phyloP scores from a whole-genome alignment of 73 alveolate genomes.

The Effrenium voratum region DNA sequence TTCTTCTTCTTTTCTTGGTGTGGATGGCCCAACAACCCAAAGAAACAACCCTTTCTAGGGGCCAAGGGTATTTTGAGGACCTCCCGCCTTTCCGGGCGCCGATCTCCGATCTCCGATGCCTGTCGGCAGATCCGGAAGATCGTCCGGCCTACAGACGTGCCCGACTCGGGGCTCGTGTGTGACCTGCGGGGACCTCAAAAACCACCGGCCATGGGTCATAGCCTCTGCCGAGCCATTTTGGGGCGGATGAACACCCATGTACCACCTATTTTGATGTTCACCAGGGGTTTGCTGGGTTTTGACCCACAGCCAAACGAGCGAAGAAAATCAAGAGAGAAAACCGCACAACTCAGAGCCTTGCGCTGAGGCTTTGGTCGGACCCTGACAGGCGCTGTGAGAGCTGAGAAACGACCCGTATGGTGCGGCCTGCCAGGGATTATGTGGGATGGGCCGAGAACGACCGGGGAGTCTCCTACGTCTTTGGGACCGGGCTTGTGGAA shows the following conservation, averaged over 20 bases:
- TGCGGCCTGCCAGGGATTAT: constrained; percentile 95
- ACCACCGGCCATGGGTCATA: background rate
- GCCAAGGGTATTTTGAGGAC: too few species aligned
- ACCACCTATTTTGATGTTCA: too few species aligned
- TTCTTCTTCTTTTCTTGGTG: too few species aligned
- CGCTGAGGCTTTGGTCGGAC: constrained; percentile 71
- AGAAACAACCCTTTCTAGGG: background rate
- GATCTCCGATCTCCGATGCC: background rate
- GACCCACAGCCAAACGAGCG: too few species aligned
- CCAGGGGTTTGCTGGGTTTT: too few species aligned
- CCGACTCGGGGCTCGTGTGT: constrained; percentile 97
- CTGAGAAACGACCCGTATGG: background rate
- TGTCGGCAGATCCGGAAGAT: constrained; percentile 97
- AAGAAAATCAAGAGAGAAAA: too few species aligned
- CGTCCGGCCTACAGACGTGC: constrained; percentile 99
- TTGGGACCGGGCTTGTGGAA: constrained; percentile 95
- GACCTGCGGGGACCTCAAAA: constrained; percentile 96
- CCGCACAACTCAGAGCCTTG: background rate
- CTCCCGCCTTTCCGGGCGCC: background rate
- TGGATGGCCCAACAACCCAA: too few species aligned
- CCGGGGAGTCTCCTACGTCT: constrained; percentile 98
- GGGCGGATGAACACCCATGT: background rate
- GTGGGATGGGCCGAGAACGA: constrained; percentile 99
- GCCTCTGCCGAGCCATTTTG: background rate
- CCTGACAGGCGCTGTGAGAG: constrained; percentile 51